These are phyloP conservation scores for Aureobasidium sp. DNA, from an alignment of 2,329 filamentous ascomycete genomes.

Conservation along the genomic window DNA sequence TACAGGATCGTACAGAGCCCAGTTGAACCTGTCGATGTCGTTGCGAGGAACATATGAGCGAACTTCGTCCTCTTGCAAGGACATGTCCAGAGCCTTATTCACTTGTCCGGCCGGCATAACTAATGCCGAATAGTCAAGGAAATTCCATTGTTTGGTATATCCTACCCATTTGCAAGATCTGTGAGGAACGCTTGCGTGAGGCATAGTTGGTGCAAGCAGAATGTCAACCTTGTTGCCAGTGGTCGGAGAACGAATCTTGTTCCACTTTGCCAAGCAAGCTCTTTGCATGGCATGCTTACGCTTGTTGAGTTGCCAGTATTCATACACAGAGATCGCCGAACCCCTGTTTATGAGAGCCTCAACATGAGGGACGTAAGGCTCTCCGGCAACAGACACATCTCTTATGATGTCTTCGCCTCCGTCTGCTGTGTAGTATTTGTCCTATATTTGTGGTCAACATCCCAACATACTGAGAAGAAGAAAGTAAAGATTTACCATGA, in stretches of 20 bases:
- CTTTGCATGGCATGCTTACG: slow-evolving; percentile 49
- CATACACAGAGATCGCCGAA: slow-evolving; percentile 52
- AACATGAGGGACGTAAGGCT: slow-evolving; percentile 54
- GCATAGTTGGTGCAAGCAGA: slow-evolving; percentile 53
- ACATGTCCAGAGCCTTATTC: slow-evolving; percentile 33
- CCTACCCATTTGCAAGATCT: slow-evolving; percentile 25
- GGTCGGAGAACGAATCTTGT: slow-evolving; percentile 34
- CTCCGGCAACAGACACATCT: slow-evolving; percentile 49
- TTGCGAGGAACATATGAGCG: too few species aligned
- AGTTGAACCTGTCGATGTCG: too few species aligned
- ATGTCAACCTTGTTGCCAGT: slow-evolving; percentile 48
- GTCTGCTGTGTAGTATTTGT: slow-evolving; percentile 55
- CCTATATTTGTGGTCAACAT: slow-evolving; percentile 33
- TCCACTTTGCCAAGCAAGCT: slow-evolving; percentile 55
- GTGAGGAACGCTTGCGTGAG: slow-evolving; percentile 51
- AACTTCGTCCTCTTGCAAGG: too few species aligned
- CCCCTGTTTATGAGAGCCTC: slow-evolving; percentile 49
- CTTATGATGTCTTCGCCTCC: slow-evolving; percentile 58
- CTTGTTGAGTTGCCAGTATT: slow-evolving; percentile 62
- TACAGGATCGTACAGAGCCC: too few species aligned
- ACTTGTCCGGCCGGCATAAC: slow-evolving; percentile 50
- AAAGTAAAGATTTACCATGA: slow-evolving; percentile 39
- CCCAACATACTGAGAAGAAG: neutral
- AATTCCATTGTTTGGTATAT: slow-evolving; percentile 29
- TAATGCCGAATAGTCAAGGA: slow-evolving; percentile 51